These are phyloP conservation scores for Aspergillus pseudoglaucus DNA, from an alignment of 2,329 filamentous ascomycete genomes.

Conservation along the genomic window DNA sequence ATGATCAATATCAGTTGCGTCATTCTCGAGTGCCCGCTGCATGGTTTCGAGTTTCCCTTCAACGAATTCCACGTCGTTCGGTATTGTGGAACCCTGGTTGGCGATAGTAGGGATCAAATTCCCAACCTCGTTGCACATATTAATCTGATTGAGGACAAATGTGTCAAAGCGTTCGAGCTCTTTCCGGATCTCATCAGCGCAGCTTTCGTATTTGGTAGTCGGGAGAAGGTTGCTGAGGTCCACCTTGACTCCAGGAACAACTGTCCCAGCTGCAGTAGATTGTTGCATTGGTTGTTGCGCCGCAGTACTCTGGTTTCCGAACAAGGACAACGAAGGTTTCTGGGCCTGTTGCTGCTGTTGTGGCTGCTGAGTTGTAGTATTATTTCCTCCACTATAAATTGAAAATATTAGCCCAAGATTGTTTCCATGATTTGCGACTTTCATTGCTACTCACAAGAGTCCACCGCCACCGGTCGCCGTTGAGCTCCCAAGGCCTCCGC, in stretches of 20 bases:
- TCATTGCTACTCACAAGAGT: slow-evolving; percentile 27
- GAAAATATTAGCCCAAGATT: background rate
- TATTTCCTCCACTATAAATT: slow-evolving; percentile 15
- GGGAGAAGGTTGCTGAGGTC: slow-evolving; percentile 71
- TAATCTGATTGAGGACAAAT: slow-evolving; percentile 73
- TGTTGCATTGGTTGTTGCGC: slow-evolving; percentile 27
- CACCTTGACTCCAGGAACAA: slow-evolving; percentile 67
- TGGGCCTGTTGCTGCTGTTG: slow-evolving; percentile 43
- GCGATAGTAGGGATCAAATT: slow-evolving; percentile 61
- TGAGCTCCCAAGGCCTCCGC: slow-evolving; percentile 21
- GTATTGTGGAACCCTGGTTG: slow-evolving; percentile 57
- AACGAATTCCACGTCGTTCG: slow-evolving; percentile 59
- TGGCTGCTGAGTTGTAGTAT: slow-evolving; percentile 22
- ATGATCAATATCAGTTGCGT: slow-evolving; percentile 54
- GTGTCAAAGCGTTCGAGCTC: slow-evolving; percentile 72
- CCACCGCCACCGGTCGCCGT: slow-evolving; percentile 21
- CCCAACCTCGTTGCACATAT: slow-evolving; percentile 65
- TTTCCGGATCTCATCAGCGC: slow-evolving; percentile 72
- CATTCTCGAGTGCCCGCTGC: slow-evolving; percentile 56
- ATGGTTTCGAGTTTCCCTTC: slow-evolving; percentile 56
- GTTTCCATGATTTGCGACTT: background rate
- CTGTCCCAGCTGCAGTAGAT: slow-evolving; percentile 25
- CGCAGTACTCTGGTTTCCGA: slow-evolving; percentile 28
- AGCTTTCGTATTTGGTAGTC: slow-evolving; percentile 87
- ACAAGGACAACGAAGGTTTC: slow-evolving; percentile 37